Evolutionary conservation across 169 alveolate species (phyloP), one percentile per base, ranked within the genome.

Genomic region (Plasmodium yoelii): DNA sequence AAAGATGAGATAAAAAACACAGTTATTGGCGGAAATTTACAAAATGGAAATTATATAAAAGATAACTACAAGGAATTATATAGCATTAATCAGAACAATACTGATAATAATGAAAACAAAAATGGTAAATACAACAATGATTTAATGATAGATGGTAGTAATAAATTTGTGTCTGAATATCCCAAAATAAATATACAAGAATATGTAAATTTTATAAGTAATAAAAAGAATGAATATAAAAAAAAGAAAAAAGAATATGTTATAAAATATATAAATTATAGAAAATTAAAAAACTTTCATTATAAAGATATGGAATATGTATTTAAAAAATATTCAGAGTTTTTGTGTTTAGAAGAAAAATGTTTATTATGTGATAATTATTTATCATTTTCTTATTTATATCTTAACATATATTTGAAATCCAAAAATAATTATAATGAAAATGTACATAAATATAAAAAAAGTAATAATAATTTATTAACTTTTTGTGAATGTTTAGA

Each of bases 231-330:
- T 68, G 84, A 82, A 82, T 82, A 82, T 64, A 69, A 65, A 46
- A 69, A 82, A 68, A 82, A 82, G 70, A 82, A 57, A 19, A 82
- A 82, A 73, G 90, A 82, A 56, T 82, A 82, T 28, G 47, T 56
- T 61, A 82, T 82, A 68, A 84, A 82, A 57, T 82, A 82, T 49
- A 82, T 82, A 60, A 82, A 82, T 68, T 13, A 68, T 34, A 59
- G 47, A 26, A 82, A 39, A 42, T 57, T 82, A 68, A 82, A 61
- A 56, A 82, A 67, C 42, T 68, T 82, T 51, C 90, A 82, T 59
- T 82, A 82, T 34, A 13, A 82, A 68, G 90, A 82, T 51, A 65
- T 82, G 90, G 73, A 67, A 55, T 12, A 22, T 18, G 53, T 68
- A 65, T 82, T 82, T 68, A 56, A 82, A 68, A 56, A 59, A 47